These are phyloP conservation scores for Malassezia restricta DNA, from an alignment of 1,284 basidiomycete genomes.

Conservation along the genomic window DNA sequence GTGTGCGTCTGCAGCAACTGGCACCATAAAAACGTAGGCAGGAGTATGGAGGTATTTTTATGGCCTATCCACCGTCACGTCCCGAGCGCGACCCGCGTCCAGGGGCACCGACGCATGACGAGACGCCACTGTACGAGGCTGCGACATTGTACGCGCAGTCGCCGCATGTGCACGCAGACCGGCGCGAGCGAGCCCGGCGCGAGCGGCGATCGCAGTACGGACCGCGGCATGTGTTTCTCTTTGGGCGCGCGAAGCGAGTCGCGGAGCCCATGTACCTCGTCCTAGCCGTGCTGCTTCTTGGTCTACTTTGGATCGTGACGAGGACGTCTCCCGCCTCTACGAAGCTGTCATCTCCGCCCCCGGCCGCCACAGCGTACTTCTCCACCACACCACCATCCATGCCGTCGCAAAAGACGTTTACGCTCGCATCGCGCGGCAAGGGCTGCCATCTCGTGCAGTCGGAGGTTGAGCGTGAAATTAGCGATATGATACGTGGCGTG, in stretches of 20 bases:
- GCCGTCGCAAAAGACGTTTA: constrained; percentile 86
- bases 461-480: constrained; percentile 52
- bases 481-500: constrained; percentile 63
- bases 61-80: too few relatives aligned
- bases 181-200: not conserved
- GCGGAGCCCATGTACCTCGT: constrained; percentile 4
- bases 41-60: not conserved
- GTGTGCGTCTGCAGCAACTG: constrained; percentile 35
- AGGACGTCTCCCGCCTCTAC: not conserved
- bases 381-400: constrained; percentile 48
- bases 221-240: constrained; percentile 5
- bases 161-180: constrained; percentile 4
- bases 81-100: too few relatives aligned
- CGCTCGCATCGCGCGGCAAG: constrained; percentile 48
- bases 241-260: constrained; percentile 6
- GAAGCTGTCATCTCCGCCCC: not conserved
- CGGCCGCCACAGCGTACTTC: not conserved
- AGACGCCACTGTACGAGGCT: constrained; percentile 1
- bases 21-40: not conserved
- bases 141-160: constrained; percentile 12
- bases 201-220: constrained; percentile 6
- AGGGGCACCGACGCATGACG: not conserved
- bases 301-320: constrained; percentile 1
- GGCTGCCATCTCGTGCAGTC: constrained; percentile 73
- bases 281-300: constrained; percentile 1